Evolutionary conservation across 176 grass and related monocot genomes (phyloP), one percentile per base, ranked within the genome.

Genomic region (Aechmea fasciata): DNA sequence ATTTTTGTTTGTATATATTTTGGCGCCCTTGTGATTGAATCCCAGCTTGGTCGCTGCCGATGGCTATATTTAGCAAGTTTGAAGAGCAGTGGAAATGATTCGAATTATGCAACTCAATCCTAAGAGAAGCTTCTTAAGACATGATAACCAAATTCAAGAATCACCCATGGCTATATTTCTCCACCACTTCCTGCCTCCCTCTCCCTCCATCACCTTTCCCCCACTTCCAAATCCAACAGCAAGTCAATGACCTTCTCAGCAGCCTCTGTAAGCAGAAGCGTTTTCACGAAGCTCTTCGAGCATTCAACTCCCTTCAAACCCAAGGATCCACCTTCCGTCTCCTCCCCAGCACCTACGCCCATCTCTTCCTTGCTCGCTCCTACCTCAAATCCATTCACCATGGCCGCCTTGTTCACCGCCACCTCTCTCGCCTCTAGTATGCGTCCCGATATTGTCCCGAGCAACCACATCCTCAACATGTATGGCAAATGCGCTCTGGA

Each of bases 311-410:
- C 12, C 50, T 76, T 51, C 48, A 17, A 1, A n/a, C 29, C n/a
- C 71, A 22, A n/a, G 19, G 18, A 9, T 10, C 47, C 19, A 23
- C n/a, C 13, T 14, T 48, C 64, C 74, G 68, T n/a, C 74, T 76
- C 28, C 55, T 47, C 26, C 74, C 74, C 49, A 67, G 63, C 51
- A 57, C 74, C 65, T 76, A 76, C 74, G 74, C 64, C n/a, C 64
- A 23, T 65, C 74, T 76, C 74, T 76, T 76, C 64, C 51, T 76
- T 7, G 74, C 74, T 15, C 59, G 74, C 74, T 76, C 74, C 51
- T 28, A 68, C 17, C 74, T 76, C 25, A 66, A 66, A 52, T 76
- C 74, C 50, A 63, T 76, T 29, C 64, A 12, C n/a, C 50, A 76
- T 11, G 64, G 24, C 51, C 74, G 74, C 8, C 64, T 53, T 51